These are phyloP conservation scores for Onygenales sp. DNA, from an alignment of 2,329 filamentous ascomycete species.

Conservation along the genomic window DNA sequence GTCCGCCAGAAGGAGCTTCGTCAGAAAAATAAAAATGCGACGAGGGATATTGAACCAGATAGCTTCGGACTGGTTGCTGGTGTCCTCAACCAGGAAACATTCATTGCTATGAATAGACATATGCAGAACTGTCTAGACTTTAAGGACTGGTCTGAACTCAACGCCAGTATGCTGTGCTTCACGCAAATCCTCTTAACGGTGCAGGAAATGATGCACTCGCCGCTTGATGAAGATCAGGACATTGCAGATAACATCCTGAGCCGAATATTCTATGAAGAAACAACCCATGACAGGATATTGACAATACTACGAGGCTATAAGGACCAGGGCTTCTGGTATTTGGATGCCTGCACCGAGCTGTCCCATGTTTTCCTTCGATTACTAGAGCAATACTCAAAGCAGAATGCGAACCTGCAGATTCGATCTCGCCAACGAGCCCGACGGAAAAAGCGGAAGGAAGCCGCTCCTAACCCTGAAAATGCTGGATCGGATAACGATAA, in stretches of 20 bases:
- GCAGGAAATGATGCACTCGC: constrained; percentile 80
- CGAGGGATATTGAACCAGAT: constrained; percentile 53
- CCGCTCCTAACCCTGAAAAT: constrained; percentile 28
- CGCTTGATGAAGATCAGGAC: constrained; percentile 86
- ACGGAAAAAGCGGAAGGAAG: constrained; percentile 59
- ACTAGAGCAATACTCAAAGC: constrained; percentile 85
- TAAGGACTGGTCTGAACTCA: constrained; percentile 80
- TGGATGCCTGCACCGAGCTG: constrained; percentile 85
- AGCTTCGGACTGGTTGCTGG: constrained; percentile 80
- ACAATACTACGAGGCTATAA: constrained; percentile 78
- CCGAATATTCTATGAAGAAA: constrained; percentile 96
- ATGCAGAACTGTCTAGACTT: constrained; percentile 72
- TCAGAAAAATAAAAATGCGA: constrained; percentile 37
- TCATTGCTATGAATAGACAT: constrained; percentile 73
- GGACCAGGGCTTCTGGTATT: constrained; percentile 84
- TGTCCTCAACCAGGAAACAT: constrained; percentile 90
- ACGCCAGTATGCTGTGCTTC: constrained; percentile 84
- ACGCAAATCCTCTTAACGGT: constrained; percentile 89
- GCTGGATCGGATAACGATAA: constrained; percentile 48
- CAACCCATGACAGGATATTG: constrained; percentile 79
- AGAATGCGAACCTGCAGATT: constrained; percentile 88
- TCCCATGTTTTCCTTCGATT: constrained; percentile 86
- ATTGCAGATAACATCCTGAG: constrained; percentile 96
- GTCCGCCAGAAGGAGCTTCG: constrained; percentile 46
- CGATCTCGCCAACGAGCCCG: constrained; percentile 67